phyloP scores from a whole-genome alignment of 805 yeast genomes.

The Cyberlindnera petersonii region DNA sequence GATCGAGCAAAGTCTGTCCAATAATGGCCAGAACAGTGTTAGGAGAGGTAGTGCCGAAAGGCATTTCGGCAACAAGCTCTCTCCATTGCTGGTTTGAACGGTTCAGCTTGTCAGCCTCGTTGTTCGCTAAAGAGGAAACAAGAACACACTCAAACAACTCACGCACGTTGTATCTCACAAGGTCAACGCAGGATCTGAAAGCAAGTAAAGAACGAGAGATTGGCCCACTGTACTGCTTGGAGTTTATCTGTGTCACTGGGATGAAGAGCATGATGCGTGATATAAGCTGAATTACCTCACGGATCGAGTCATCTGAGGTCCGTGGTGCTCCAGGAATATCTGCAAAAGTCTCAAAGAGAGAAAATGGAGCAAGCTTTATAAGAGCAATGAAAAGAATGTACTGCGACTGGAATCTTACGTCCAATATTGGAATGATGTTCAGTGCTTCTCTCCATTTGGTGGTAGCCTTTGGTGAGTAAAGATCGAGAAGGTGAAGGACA shows the following conservation, averaged over 20 bases:
- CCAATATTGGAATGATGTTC: conserved; percentile 29
- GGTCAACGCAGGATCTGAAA: conserved; percentile 61
- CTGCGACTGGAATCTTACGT: conserved; percentile 35
- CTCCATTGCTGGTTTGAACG: conserved; percentile 55
- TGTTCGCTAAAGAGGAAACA: conserved; percentile 49
- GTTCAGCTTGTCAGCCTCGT: conserved; percentile 53
- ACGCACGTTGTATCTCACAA: conserved; percentile 45
- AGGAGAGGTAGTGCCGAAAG: conserved; percentile 55
- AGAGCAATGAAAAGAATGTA: conserved; percentile 47
- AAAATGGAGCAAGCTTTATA: conserved; percentile 39
- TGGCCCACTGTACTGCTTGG: conserved; percentile 64
- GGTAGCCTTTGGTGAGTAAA: conserved; percentile 33
- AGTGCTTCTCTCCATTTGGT: conserved; percentile 50
- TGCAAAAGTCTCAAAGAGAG: conserved; percentile 32
- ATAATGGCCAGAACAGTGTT: conserved; percentile 63
- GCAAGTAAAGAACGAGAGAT: conserved; percentile 62
- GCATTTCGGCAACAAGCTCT: conserved; percentile 49
- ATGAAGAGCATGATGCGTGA: conserved; percentile 48
- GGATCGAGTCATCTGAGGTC: conserved; percentile 27
- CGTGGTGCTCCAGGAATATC: conserved; percentile 39
- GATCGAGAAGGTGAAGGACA: conserved; percentile 46
- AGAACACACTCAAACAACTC: conserved; percentile 51
- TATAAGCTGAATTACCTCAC: conserved; percentile 37
- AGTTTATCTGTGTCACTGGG: conserved; percentile 43
- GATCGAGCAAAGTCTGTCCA: conserved; percentile 38